phyloP scores from a whole-genome alignment of 2,329 filamentous ascomycete genomes.

The Esteya vermicola region DNA sequence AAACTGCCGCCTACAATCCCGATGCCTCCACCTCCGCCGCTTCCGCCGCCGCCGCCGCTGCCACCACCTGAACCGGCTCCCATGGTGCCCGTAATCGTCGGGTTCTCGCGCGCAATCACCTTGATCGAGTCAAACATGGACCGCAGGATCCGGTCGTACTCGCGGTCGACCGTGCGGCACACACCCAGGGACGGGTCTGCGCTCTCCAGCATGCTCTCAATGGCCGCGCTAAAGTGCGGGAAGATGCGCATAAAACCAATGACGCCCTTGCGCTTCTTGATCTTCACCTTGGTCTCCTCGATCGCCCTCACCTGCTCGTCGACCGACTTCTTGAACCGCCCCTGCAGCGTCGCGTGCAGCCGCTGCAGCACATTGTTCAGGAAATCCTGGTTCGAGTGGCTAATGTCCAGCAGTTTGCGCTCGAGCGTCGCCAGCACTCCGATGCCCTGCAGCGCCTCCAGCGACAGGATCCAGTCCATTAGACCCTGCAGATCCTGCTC shows the following conservation, averaged over 20 bases:
- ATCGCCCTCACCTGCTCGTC: constrained; percentile 92
- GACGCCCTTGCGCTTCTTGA: constrained; percentile 95
- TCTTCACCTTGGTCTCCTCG: constrained; percentile 96
- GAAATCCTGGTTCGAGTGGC: constrained; percentile 89
- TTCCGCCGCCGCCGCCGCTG: constrained; percentile 5
- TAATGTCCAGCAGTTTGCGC: constrained; percentile 61
- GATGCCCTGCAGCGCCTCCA: constrained; percentile 82
- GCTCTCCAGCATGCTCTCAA: constrained; percentile 68
- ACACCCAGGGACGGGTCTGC: constrained; percentile 45
- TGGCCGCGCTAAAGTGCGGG: constrained; percentile 65
- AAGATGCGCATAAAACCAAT: constrained; percentile 93
- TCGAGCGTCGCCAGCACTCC: constrained; percentile 74
- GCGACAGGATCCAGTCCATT: constrained; percentile 68
- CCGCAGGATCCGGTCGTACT: constrained; percentile 79
- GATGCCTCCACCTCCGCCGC: constrained; percentile 12
- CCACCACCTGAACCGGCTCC: constrained; percentile 8
- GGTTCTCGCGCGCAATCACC: constrained; percentile 71
- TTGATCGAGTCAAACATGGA: constrained; percentile 96
- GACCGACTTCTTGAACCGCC: constrained; percentile 74
- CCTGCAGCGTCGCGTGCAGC: constrained; percentile 58
- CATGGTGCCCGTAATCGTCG: constrained; percentile 9
- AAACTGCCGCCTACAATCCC: constrained; percentile 12
- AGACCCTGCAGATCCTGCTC: constrained; percentile 63
- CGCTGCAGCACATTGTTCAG: constrained; percentile 65
- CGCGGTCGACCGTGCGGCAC: constrained; percentile 66